A percentile compares a stretch with the other conserved stretches of the same genome.
These are phyloP conservation scores for Chionographis japonica DNA, from an alignment of 106 monocot genomes.

Conservation along the genomic window DNA sequence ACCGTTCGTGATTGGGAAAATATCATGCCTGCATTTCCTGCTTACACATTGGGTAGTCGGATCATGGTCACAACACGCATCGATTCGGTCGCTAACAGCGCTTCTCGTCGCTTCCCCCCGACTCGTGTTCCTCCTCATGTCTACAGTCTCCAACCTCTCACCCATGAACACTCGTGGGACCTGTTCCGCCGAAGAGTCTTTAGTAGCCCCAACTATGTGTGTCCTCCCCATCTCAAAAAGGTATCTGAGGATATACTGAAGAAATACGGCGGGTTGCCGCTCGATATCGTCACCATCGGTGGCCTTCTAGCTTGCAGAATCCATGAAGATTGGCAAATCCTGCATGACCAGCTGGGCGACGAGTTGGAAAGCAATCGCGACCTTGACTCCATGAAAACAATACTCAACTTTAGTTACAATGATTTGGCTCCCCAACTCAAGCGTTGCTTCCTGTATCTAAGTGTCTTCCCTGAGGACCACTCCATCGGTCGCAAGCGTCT, in stretches of 20 bases:
- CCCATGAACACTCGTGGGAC: background rate
- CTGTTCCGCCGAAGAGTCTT: constrained; percentile 25
- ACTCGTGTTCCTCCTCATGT: background rate
- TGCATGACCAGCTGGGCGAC: constrained; percentile 1
- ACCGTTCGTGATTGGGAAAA: constrained; percentile 5
- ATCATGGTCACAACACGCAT: constrained; percentile 23
- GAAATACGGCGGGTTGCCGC: constrained; percentile 19
- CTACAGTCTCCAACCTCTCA: background rate
- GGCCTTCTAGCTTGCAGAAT: constrained; percentile 4
- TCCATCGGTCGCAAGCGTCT: background rate
- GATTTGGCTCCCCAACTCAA: constrained; percentile 22
- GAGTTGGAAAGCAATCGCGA: constrained; percentile 8
- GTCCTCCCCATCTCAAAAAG: constrained; percentile 1
- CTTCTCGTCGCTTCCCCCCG: background rate
- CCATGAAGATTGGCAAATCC: constrained; percentile 13
- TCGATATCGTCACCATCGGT: constrained; percentile 15
- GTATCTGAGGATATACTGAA: background rate
- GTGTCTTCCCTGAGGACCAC: constrained; percentile 22
- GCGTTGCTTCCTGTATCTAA: constrained; percentile 28
- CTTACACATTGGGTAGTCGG: constrained; percentile 9
- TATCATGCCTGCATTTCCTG: constrained; percentile 16
- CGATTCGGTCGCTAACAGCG: constrained; percentile 4
- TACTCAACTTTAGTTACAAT: constrained; percentile 6
- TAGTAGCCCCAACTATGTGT: no score
- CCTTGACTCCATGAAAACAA: background rate